Percentiles rank a stretch among this genome's conserved stretches.
Conservation (phyloP, 805 yeast species). For the Phaffomyces antillensis region DNA sequence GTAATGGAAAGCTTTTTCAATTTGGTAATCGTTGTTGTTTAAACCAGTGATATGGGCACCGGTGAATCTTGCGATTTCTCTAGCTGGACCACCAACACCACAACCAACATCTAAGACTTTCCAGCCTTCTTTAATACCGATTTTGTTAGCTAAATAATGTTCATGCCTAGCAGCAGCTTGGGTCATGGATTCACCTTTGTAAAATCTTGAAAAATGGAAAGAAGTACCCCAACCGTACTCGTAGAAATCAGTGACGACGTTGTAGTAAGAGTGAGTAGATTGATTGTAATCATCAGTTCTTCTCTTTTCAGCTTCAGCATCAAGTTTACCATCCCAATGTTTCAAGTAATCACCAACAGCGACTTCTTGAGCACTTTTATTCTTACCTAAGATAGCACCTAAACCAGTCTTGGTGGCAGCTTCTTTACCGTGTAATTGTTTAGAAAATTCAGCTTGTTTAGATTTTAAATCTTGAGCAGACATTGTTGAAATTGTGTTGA, state of each 20-base stretch:
- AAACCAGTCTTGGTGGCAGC: slow-evolving; percentile 63
- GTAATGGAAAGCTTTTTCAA: slow-evolving; percentile 81
- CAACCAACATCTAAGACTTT: slow-evolving; percentile 96
- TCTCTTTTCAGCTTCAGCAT: slow-evolving; percentile 58
- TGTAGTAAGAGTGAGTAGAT: slow-evolving; percentile 91
- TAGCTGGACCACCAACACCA: slow-evolving; percentile 99
- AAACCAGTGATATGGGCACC: slow-evolving; percentile 82
- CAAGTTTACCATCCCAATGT: slow-evolving; percentile 94
- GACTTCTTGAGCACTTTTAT: slow-evolving; percentile 69
- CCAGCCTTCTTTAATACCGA: slow-evolving; percentile 72
- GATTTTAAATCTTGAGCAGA: slow-evolving; percentile 25
- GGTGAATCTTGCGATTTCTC: slow-evolving; percentile 90
- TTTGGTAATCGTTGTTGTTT: slow-evolving; percentile 96
- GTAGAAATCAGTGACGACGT: slow-evolving; percentile 94
- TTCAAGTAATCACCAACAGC: slow-evolving; percentile 89
- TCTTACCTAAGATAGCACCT: slow-evolving; percentile 68
- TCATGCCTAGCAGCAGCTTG: slow-evolving; percentile 98
- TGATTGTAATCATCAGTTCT: slow-evolving; percentile 83
- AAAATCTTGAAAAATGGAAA: slow-evolving; percentile 94
- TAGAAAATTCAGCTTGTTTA: slow-evolving; percentile 57
- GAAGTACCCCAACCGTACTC: slow-evolving; percentile 99
- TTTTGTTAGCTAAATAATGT: slow-evolving; percentile 85
- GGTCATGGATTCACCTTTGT: slow-evolving; percentile 85
- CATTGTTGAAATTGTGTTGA: slow-evolving; percentile 4
- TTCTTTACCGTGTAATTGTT: slow-evolving; percentile 77